Evolutionary conservation across 306 rosid genomes (phyloP), one percentile per base, ranked within the genome.

Genomic region (Vachellia collinsii): DNA sequence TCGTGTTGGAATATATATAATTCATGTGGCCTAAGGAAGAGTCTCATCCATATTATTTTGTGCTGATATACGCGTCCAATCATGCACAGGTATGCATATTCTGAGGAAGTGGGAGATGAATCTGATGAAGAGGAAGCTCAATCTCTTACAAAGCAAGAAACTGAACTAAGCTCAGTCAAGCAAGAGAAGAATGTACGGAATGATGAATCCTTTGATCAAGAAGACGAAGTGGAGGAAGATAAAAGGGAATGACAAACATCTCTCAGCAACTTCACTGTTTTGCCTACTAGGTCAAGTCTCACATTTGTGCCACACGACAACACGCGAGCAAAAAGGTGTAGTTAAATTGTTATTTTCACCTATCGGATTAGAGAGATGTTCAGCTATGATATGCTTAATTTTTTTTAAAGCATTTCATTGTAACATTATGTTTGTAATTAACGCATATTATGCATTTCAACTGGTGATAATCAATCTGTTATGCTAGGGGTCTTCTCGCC

Each of bases 61-160:
- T 68, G 63, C 58, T 85, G 70, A 82, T 79, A 72, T 74, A 61
- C 46, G 38, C 11, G 46, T 75, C 37, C 25, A 22, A 77, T 64
- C 22, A 37, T 78, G 66, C 23, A 41, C 63, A 95, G 99, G 91
- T 95, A 93, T 85, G 97, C 99, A 9, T 93, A 95, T 87, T 95
- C 99, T 0, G 98, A 91, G 77, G 89, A 93, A 86, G 86, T 89
- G 51, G 97, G 97, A 67, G 97, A 88, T 63, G 96, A 89, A 4
- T 90, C 91, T 36, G 96, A 91, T 70, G 98, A 92, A 4, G 99
- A 94, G 83, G 99, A 93, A 87, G 87, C 91, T 71, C 89, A 74
- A 34, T 87, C 95, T 77, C 87, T 93, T 41, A 93, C 86, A 50
- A 91, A 89, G 83, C 88, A 83, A 11, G 97, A 88, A 85, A 90